Percentiles rank a stretch among this genome's conserved stretches.
These are phyloP conservation scores for Solanum ossicruentum DNA, from an alignment of 257 asterid genomes.

Conservation along the genomic window DNA sequence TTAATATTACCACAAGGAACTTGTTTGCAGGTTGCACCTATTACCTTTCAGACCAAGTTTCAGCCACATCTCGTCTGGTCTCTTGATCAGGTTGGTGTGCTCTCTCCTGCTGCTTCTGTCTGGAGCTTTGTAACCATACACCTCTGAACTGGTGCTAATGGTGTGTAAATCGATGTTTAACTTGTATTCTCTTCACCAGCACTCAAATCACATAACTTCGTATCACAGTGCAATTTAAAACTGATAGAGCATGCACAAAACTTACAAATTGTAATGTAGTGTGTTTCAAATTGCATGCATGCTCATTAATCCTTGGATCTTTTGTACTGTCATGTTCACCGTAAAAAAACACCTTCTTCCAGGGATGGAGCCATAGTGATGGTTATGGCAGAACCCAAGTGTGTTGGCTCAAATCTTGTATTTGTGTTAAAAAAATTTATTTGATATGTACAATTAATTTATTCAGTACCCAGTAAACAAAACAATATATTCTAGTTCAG, in stretches of 20 bases:
- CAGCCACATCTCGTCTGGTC: conserved; percentile 84
- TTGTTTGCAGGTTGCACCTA: conserved; percentile 69
- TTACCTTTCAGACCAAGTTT: conserved; percentile 61
- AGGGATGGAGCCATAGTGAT: neutral
- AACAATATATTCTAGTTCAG: neutral
- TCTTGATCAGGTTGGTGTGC: conserved; percentile 64
- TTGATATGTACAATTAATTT: neutral
- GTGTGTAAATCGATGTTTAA: neutral
- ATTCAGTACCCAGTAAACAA: neutral
- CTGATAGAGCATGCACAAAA: neutral
- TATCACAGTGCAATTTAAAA: neutral
- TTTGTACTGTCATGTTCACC: neutral
- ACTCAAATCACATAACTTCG: neutral
- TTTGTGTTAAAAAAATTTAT: neutral
- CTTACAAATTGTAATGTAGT: neutral
- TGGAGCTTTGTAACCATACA: neutral
- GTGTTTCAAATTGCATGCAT: neutral
- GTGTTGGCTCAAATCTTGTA: neutral
- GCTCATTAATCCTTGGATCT: neutral
- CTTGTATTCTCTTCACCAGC: neutral
- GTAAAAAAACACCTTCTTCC: neutral
- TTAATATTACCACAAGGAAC: neutral
- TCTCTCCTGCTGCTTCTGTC: neutral
- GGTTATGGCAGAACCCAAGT: neutral
- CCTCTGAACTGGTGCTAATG: neutral